These are phyloP conservation scores for Phytophthora multivora DNA, from an alignment of 352 stramenopile species.

Conservation along the genomic window DNA sequence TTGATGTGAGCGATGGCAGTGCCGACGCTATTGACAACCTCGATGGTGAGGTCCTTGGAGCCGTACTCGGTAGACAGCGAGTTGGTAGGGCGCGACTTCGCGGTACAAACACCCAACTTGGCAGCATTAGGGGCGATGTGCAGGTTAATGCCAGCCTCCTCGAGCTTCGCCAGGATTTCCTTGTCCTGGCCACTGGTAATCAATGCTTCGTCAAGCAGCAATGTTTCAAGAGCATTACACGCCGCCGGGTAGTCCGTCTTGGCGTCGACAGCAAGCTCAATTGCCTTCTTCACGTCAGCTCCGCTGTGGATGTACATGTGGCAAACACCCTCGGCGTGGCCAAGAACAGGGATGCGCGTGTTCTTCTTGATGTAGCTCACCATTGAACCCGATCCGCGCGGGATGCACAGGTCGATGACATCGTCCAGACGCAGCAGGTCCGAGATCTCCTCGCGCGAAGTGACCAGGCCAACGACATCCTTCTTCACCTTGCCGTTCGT, in stretches of 20 bases:
- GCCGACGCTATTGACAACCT: conserved; percentile 91
- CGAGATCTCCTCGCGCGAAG: conserved; percentile 92
- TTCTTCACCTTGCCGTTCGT: conserved; percentile 88
- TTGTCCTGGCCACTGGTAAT: conserved; percentile 76
- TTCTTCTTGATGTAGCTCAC: conserved; percentile 97
- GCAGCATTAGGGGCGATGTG: conserved; percentile 91
- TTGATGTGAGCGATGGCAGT: conserved; percentile 97
- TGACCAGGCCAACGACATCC: conserved; percentile 96
- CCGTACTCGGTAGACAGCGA: conserved; percentile 95
- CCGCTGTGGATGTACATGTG: conserved; percentile 97
- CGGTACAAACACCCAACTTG: conserved; percentile 59
- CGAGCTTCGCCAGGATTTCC: conserved; percentile 81
- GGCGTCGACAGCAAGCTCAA: conserved; percentile 93
- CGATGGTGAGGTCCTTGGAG: conserved; percentile 92
- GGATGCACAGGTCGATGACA: conserved; percentile 99
- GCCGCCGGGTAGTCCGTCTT: conserved; percentile 98
- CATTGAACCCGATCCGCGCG: conserved; percentile 94
- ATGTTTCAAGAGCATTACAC: conserved; percentile 98
- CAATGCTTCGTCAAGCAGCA: conserved; percentile 94
- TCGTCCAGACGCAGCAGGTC: conserved; percentile 95
- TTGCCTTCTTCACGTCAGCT: conserved; percentile 87
- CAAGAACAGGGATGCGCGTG: conserved; percentile 97
- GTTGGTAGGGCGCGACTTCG: conserved; percentile 72
- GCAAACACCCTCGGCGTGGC: conserved; percentile 98
- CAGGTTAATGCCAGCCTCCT: conserved; percentile 92